Percentiles rank a stretch among this genome's conserved stretches.
Conservation (phyloP, 345 rosid species). For the Erodium maritimum region DNA sequence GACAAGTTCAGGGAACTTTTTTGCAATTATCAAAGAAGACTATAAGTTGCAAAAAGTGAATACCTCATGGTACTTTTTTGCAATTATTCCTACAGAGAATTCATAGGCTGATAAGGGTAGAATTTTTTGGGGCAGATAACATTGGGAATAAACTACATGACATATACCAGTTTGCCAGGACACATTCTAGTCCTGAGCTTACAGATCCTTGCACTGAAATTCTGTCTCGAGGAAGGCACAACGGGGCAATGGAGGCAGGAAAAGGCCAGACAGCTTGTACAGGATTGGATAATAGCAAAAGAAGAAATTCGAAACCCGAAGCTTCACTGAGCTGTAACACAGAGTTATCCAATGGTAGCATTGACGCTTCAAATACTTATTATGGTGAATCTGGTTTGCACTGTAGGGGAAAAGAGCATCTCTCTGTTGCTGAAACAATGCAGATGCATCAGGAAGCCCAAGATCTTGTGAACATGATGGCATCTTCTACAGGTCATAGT, state of each 20-base stretch:
- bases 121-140: slow-evolving; percentile 43
- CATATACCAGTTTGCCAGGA: slow-evolving; percentile 66
- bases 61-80: too few relatives aligned
- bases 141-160: slow-evolving; percentile 38
- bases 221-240: slow-evolving; percentile 37
- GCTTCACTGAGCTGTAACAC: slow-evolving; percentile 1
- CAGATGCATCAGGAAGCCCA: slow-evolving; percentile 69
- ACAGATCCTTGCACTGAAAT: slow-evolving; percentile 49
- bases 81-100: slow-evolving; percentile 15
- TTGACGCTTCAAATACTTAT: slow-evolving; percentile 28
- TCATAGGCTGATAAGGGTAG: slow-evolving; percentile 28
- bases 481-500: slow-evolving; percentile 39
- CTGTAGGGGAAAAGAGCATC: background rate
- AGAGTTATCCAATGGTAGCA: slow-evolving; percentile 28
- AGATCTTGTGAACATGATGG: slow-evolving; percentile 58
- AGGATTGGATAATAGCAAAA: slow-evolving; percentile 38
- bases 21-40: too few relatives aligned
- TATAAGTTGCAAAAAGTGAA: too few relatives aligned
- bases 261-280: slow-evolving; percentile 37
- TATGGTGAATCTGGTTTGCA: slow-evolving; percentile 15
- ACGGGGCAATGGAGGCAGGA: slow-evolving; percentile 40
- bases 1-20: too few relatives aligned
- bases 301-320: slow-evolving; percentile 45
- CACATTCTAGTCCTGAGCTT: slow-evolving; percentile 93
- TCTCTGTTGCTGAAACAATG: background rate